Evolutionary conservation across 306 rosid species (phyloP).

Genomic region (Bauhinia variegata): DNA sequence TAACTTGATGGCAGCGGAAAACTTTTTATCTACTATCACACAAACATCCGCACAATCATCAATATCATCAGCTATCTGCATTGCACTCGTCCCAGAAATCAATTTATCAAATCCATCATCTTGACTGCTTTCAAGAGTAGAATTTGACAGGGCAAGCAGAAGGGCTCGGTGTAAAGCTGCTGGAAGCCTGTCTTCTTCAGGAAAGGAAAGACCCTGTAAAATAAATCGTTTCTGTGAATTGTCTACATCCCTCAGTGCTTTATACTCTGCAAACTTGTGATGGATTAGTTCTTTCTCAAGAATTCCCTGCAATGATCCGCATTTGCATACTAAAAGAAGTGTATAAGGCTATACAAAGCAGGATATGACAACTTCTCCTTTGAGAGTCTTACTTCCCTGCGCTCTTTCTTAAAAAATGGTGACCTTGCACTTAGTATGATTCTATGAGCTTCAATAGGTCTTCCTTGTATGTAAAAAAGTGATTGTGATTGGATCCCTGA

Average conservation of each 20-base stretch:
- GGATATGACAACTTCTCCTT: conserved; percentile 76
- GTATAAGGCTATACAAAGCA: conserved; percentile 83
- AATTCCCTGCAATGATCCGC: conserved; percentile 67
- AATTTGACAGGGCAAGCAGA: conserved; percentile 58
- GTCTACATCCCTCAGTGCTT: conserved; percentile 72
- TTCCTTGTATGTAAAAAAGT: conserved; percentile 79
- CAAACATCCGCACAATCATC: conserved; percentile 91
- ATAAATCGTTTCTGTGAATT: conserved; percentile 81
- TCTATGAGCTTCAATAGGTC: conserved; percentile 87
- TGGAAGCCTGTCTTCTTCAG: conserved; percentile 86
- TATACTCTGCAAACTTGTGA: conserved; percentile 74
- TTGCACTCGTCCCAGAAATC: conserved; percentile 39
- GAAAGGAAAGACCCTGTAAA: conserved; percentile 81
- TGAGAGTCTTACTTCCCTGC: conserved; percentile 77
- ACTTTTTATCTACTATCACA: conserved; percentile 59
- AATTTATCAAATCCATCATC: conserved; percentile 46
- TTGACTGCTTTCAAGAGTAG: conserved; percentile 41
- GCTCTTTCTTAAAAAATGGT: conserved; percentile 78
- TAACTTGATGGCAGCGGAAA: conserved; percentile 86
- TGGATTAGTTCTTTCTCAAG: conserved; percentile 80
- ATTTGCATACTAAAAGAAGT: conserved; percentile 92
- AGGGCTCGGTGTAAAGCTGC: conserved; percentile 66
- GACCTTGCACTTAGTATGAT: conserved; percentile 88
- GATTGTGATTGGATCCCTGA: conserved; percentile 53
- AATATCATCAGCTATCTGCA: conserved; percentile 48